Conservation (phyloP, 139 green algal genomes). For the Bryopsis sp. region DNA sequence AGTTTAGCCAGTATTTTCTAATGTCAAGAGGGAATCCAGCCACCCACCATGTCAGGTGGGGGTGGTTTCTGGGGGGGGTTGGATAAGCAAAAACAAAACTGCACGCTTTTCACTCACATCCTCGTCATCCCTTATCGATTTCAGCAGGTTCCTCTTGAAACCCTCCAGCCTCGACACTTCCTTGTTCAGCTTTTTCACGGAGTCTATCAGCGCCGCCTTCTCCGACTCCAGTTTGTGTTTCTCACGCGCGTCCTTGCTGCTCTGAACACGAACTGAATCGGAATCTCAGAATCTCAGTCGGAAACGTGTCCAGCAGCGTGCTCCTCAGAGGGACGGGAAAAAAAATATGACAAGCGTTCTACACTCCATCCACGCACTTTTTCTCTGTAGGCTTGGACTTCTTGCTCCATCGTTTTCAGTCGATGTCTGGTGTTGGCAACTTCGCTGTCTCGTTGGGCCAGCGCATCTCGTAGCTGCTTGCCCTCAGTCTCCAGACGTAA, state of each 20-base stretch:
- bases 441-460: conserved; percentile 31
- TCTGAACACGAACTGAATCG: conserved; percentile 25
- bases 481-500: conserved; percentile 36
- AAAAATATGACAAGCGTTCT: background rate
- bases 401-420: conserved; percentile 32
- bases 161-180: conserved; percentile 60
- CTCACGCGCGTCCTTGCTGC: conserved; percentile 36
- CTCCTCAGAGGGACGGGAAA: background rate
- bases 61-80: no score
- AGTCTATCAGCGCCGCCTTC: conserved; percentile 59
- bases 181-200: conserved; percentile 67
- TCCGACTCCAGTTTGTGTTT: conserved; percentile 46
- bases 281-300: background rate
- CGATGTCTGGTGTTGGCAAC: conserved; percentile 38
- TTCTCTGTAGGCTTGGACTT: conserved; percentile 33
- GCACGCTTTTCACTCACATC: no score
- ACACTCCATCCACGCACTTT: conserved; percentile 35
- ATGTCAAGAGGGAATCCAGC: no score
- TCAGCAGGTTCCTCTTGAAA: conserved; percentile 68
- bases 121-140: conserved; percentile 55
- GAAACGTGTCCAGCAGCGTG: background rate
- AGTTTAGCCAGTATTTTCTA: no score
- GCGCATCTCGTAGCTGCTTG: conserved; percentile 33
- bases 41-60: no score
- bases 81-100: no score